These are phyloP conservation scores for Exophiala oligosperma DNA, from an alignment of 2,329 filamentous ascomycete genomes.

Conservation along the genomic window DNA sequence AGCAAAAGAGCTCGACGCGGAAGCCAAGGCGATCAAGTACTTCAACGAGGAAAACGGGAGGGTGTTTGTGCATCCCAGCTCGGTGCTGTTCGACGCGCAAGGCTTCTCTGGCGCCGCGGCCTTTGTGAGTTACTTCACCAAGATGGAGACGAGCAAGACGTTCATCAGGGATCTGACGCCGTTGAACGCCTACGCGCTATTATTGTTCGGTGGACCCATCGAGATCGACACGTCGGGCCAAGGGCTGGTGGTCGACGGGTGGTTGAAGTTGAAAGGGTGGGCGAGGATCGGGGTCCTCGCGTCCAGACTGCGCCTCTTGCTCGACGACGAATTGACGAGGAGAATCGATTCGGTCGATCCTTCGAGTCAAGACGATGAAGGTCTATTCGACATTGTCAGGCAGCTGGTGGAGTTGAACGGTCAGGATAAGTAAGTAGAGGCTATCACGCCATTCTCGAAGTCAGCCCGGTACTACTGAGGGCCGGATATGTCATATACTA, in stretches of 20 bases:
- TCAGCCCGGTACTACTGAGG: constrained; percentile 17
- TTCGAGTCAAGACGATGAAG: constrained; percentile 42
- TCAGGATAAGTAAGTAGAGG: constrained; percentile 57
- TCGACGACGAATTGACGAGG: constrained; percentile 78
- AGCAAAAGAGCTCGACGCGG: constrained; percentile 88
- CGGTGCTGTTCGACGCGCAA: constrained; percentile 86
- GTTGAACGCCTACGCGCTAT: constrained; percentile 83
- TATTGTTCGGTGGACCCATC: constrained; percentile 81
- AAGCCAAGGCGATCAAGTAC: constrained; percentile 89
- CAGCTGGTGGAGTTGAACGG: constrained; percentile 88
- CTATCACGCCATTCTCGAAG: background rate
- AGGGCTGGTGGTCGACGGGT: constrained; percentile 87
- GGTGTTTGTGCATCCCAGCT: constrained; percentile 90
- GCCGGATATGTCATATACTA: constrained; percentile 33
- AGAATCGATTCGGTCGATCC: constrained; percentile 76
- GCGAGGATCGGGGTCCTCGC: constrained; percentile 90
- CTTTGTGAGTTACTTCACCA: constrained; percentile 87
- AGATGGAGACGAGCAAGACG: constrained; percentile 88
- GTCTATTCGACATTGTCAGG: constrained; percentile 75
- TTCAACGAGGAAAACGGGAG: constrained; percentile 82
- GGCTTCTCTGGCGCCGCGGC: constrained; percentile 71
- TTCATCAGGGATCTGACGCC: constrained; percentile 91
- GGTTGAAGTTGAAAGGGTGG: constrained; percentile 86
- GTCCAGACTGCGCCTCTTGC: constrained; percentile 76
- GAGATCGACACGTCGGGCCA: constrained; percentile 83